Conservation (phyloP, 495 filamentous ascomycete genomes). For the Parmelia sp. region DNA sequence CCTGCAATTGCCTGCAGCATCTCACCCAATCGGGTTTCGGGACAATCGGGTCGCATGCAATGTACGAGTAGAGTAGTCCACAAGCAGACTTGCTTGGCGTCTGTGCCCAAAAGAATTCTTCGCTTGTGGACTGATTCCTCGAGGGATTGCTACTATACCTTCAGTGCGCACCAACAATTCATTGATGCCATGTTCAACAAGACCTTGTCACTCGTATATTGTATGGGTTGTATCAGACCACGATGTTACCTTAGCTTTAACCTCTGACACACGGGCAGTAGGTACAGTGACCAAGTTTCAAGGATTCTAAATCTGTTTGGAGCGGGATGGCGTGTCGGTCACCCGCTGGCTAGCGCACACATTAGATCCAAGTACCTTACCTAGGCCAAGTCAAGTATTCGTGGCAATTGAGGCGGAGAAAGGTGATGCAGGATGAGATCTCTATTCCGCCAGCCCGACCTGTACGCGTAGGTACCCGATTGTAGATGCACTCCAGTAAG, state of each 20-base stretch:
- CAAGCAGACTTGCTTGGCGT: not conserved
- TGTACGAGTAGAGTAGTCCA: not conserved
- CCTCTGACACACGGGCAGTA: no score
- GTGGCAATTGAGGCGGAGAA: constrained; percentile 7
- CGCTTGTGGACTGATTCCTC: not conserved
- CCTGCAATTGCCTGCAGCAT: not conserved
- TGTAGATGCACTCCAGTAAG: not conserved
- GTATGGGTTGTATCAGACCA: not conserved
- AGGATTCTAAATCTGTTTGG: not conserved
- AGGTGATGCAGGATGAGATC: not conserved
- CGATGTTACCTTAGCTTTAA: no score
- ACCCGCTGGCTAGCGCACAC: constrained; percentile 7
- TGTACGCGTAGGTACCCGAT: no score
- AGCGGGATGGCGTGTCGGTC: constrained; percentile 14
- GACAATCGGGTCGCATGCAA: not conserved
- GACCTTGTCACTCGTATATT: no score
- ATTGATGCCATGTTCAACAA: not conserved
- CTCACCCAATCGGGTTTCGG: not conserved
- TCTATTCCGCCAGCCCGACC: no score
- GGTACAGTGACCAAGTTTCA: not conserved
- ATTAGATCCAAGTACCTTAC: no score
- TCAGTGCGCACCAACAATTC: no score
- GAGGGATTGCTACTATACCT: not conserved
- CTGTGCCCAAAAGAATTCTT: not conserved
- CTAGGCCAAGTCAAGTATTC: no score